Evolutionary conservation across 345 rosid species (phyloP).

Genomic region (Eucalyptus victrix): DNA sequence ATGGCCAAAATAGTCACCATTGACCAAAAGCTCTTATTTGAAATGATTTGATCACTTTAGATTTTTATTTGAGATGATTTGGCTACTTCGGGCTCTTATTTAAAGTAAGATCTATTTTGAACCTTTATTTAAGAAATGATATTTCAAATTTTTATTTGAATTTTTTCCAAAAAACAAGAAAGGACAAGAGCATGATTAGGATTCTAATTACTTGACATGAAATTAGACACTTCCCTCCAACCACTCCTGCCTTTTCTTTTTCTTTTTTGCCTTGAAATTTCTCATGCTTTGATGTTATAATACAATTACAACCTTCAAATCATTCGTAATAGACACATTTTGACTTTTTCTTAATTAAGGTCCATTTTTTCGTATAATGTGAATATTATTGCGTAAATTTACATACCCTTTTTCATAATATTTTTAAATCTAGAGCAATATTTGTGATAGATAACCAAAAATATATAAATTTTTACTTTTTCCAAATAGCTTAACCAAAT

Average conservation of each 20-base stretch:
- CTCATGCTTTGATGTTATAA: not conserved
- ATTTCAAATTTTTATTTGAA: accelerated
- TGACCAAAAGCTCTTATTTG: too few species aligned
- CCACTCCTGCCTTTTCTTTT: not conserved
- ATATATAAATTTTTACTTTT: too few species aligned
- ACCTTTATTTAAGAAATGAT: accelerated
- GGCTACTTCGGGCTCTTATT: accelerated
- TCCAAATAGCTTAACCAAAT: not conserved
- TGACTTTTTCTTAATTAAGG: not conserved
- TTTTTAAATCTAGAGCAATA: not conserved
- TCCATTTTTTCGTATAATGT: not conserved
- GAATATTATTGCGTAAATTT: not conserved
- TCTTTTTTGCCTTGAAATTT: not conserved
- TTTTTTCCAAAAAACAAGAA: too few species aligned
- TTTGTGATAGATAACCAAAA: not conserved
- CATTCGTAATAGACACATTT: too few species aligned
- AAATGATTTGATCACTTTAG: too few species aligned
- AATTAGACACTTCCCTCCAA: too few species aligned
- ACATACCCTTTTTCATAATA: not conserved
- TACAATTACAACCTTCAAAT: too few species aligned
- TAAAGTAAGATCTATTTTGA: accelerated
- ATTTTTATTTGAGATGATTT: too few species aligned
- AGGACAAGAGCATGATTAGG: too few species aligned
- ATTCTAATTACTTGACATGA: too few species aligned
- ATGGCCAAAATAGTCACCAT: accelerated